These are phyloP conservation scores for Aegilops umbellulata DNA, from an alignment of 176 grass and related monocot species.

Conservation along the genomic window DNA sequence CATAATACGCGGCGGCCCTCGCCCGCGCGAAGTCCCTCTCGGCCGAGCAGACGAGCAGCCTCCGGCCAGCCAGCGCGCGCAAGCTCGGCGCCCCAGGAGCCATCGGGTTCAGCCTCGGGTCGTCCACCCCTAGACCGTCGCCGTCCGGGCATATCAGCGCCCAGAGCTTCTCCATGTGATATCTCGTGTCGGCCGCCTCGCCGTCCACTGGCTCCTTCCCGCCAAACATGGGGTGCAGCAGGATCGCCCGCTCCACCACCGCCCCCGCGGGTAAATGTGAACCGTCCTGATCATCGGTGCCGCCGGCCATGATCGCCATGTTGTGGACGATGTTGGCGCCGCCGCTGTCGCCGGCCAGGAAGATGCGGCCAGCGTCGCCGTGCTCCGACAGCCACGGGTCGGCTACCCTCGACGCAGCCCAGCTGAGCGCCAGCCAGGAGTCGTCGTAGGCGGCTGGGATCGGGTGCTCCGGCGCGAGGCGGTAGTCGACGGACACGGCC, in stretches of 20 bases:
- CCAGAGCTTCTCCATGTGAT: constrained; percentile 19
- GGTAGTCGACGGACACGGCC: constrained; percentile 52
- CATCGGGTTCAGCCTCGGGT: constrained; percentile 51
- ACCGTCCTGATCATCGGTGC: no score
- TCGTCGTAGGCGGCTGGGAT: constrained; percentile 50
- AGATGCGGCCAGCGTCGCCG: no score
- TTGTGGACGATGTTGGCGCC: no score
- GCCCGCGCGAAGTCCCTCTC: constrained; percentile 21
- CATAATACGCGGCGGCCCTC: constrained; percentile 45
- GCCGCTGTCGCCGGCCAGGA: no score
- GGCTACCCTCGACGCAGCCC: not conserved
- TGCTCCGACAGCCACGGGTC: no score
- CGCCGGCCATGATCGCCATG: no score
- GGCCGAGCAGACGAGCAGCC: constrained; percentile 38
- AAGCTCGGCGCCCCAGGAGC: constrained; percentile 35
- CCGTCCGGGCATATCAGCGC: constrained; percentile 13
- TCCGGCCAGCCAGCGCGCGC: constrained; percentile 33
- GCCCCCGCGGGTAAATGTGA: no score
- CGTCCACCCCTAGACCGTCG: constrained; percentile 27
- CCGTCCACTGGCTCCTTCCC: constrained; percentile 7
- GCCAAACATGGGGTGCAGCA: constrained; percentile 58
- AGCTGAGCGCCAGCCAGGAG: constrained; percentile 23
- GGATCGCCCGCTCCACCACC: constrained; percentile 19
- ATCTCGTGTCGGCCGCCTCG: constrained; percentile 15
- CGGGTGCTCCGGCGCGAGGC: constrained; percentile 57